These are phyloP conservation scores for Clausena lansium DNA, from an alignment of 345 rosid genomes.

Conservation along the genomic window DNA sequence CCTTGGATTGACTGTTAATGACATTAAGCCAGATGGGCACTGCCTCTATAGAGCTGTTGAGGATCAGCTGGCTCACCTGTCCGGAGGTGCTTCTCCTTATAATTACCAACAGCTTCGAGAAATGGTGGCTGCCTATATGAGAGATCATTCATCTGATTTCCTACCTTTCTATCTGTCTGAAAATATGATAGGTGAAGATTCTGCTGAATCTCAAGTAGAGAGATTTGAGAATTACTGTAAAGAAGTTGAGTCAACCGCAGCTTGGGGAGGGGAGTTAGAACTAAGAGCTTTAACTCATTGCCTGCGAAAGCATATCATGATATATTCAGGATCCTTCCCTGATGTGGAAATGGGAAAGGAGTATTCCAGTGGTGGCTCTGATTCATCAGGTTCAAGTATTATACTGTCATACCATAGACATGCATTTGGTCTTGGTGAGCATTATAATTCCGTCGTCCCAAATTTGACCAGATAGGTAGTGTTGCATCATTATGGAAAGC, in stretches of 20 bases:
- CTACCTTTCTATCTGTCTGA: constrained; percentile 61
- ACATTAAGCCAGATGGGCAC: constrained; percentile 91
- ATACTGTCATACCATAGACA: constrained; percentile 61
- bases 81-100: constrained; percentile 67
- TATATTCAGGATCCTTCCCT: constrained; percentile 63
- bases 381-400: constrained; percentile 26
- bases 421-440: constrained; percentile 72
- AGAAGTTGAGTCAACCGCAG: constrained; percentile 65
- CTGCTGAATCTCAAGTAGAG: constrained; percentile 32
- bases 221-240: constrained; percentile 56
- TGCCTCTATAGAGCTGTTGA: constrained; percentile 95
- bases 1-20: constrained; percentile 56
- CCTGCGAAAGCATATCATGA: constrained; percentile 48
- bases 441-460: constrained; percentile 56
- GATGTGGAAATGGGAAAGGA: constrained; percentile 81
- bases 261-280: constrained; percentile 75
- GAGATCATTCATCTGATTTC: constrained; percentile 54
- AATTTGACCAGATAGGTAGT: constrained; percentile 14
- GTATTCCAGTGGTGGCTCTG: constrained; percentile 28
- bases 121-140: constrained; percentile 84
- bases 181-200: constrained; percentile 29
- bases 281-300: constrained; percentile 64
- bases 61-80: constrained; percentile 60
- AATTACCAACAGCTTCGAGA: constrained; percentile 64
- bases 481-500: background rate